Conservation (phyloP, 371 early-diverging fungal genomes). For the Rhizopus microsporus region DNA sequence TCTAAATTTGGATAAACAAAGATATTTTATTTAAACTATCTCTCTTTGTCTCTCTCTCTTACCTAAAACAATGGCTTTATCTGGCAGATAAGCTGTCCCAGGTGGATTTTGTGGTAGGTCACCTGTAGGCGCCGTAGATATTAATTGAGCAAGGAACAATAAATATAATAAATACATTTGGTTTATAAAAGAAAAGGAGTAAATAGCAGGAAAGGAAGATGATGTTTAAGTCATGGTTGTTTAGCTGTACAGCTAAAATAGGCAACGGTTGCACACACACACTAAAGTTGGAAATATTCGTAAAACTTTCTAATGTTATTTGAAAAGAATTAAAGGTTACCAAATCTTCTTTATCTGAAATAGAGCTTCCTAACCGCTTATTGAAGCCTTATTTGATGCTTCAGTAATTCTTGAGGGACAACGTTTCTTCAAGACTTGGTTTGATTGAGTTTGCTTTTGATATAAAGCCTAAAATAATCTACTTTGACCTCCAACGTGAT, state of each 20-base stretch:
- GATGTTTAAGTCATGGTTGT: background rate
- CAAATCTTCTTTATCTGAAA: too few relatives aligned
- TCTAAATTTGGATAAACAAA: conserved; percentile 14
- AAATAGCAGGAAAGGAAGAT: conserved; percentile 1
- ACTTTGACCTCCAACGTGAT: too few relatives aligned
- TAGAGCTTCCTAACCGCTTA: too few relatives aligned
- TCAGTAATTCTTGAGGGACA: too few relatives aligned
- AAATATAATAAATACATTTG: background rate
- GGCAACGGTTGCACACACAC: background rate
- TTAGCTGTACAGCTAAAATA: conserved; percentile 1
- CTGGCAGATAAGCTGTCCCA: conserved; percentile 33
- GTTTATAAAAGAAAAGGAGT: conserved; percentile 3
- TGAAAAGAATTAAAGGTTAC: too few relatives aligned
- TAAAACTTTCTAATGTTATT: too few relatives aligned
- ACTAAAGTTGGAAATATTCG: too few relatives aligned
- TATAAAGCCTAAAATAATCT: too few relatives aligned
- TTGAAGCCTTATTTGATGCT: too few relatives aligned
- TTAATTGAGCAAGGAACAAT: background rate
- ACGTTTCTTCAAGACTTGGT: too few relatives aligned
- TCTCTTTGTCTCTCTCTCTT: background rate
- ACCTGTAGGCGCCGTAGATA: conserved; percentile 11
- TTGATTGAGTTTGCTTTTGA: too few relatives aligned
- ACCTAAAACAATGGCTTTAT: conserved; percentile 40
- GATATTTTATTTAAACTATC: background rate
- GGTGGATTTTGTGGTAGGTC: conserved; percentile 23